These are phyloP conservation scores for Alternaria metachromatica DNA, from an alignment of 2,329 filamentous ascomycete genomes.

Conservation along the genomic window DNA sequence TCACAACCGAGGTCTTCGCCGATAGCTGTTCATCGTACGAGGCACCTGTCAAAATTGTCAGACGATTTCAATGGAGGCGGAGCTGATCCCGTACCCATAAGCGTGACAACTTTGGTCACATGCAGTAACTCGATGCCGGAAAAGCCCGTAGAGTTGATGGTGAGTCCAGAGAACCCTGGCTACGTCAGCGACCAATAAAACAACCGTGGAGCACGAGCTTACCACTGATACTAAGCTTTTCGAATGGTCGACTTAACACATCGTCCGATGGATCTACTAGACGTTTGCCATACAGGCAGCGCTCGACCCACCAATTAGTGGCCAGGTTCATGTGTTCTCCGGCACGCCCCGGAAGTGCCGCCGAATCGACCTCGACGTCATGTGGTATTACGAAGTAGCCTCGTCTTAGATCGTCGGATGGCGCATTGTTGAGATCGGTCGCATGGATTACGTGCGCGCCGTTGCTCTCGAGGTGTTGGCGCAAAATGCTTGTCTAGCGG, in stretches of 20 bases:
- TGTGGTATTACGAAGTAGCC: conserved; percentile 56
- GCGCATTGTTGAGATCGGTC: conserved; percentile 32
- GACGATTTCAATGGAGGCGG: conserved; percentile 2
- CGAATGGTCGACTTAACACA: conserved; percentile 78
- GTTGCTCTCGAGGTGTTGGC: conserved; percentile 41
- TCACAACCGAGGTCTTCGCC: conserved; percentile 72
- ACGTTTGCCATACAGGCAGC: conserved; percentile 78
- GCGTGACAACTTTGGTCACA: conserved; percentile 74
- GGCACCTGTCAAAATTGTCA: conserved; percentile 61
- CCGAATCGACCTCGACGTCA: conserved; percentile 46
- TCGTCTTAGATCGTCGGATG: conserved; percentile 35
- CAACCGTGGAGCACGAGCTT: conserved; percentile 12
- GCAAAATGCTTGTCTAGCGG: conserved; percentile 42
- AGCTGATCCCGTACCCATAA: conserved; percentile 64
- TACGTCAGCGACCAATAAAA: conserved; percentile 25
- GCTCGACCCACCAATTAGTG: conserved; percentile 94
- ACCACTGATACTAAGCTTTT: conserved; percentile 69
- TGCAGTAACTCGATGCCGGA: conserved; percentile 84
- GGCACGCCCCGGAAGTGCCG: conserved; percentile 44
- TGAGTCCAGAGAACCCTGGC: conserved; percentile 70
- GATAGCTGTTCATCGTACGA: conserved; percentile 80
- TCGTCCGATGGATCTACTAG: conserved; percentile 74
- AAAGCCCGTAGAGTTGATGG: conserved; percentile 83
- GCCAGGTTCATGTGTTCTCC: conserved; percentile 55
- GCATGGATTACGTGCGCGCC: conserved; percentile 42